A percentile compares a stretch with the other conserved stretches of the same genome.
These are phyloP conservation scores for Colletotrichum sp. DNA, from an alignment of 2,329 filamentous ascomycete genomes.

Conservation along the genomic window DNA sequence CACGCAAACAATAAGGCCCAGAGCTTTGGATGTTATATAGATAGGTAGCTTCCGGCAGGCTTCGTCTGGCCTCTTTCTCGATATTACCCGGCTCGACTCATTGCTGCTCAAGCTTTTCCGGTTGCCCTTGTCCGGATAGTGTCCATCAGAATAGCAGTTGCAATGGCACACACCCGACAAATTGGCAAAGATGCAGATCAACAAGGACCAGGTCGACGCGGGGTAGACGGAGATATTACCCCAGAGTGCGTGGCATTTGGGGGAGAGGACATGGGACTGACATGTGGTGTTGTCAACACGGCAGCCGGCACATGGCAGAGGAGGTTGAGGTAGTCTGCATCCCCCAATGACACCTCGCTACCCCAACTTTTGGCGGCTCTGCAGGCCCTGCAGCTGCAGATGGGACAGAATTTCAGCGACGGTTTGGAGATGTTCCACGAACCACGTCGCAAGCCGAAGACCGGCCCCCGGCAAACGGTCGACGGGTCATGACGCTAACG, in stretches of 20 bases:
- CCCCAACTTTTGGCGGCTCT: constrained; percentile 19
- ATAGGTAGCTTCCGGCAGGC: background rate
- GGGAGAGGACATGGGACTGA: background rate
- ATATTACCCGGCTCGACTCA: background rate
- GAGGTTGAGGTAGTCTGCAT: background rate
- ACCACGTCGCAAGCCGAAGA: constrained; percentile 3
- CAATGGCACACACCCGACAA: background rate
- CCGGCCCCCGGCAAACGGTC: background rate
- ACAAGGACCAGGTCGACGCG: background rate
- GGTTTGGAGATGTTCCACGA: constrained; percentile 14
- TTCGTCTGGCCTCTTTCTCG: background rate
- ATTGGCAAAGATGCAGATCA: background rate
- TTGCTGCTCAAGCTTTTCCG: background rate
- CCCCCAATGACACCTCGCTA: background rate
- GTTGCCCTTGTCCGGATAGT: background rate
- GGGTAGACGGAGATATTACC: constrained; percentile 13
- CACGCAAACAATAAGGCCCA: background rate
- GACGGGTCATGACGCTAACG: background rate
- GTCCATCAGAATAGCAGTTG: background rate
- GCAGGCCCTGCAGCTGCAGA: background rate
- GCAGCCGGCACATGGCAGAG: background rate
- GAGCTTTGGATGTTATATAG: background rate
- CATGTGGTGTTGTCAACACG: background rate
- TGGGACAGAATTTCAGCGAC: constrained; percentile 7
- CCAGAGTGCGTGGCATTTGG: background rate